These are phyloP conservation scores for Apiospora rasikravindrae DNA, from an alignment of 2,329 filamentous ascomycete species.

Conservation along the genomic window DNA sequence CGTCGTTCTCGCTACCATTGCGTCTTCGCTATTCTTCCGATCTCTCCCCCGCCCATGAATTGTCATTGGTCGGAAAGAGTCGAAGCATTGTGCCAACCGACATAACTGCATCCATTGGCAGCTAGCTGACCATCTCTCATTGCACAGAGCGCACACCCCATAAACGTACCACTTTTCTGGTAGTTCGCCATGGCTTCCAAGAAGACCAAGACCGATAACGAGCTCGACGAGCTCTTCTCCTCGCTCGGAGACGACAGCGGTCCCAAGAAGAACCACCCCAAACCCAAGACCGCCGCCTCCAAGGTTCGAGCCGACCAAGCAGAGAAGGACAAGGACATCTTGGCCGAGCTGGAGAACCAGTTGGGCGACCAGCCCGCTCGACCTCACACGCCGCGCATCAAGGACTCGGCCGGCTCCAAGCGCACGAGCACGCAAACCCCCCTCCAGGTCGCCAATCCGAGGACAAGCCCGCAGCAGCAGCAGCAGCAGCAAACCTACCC, in stretches of 20 bases:
- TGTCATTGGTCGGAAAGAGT: not conserved
- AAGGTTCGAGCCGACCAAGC: conserved; percentile 47
- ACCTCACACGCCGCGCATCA: conserved; percentile 80
- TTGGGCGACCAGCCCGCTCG: conserved; percentile 77
- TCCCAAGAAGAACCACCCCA: conserved; percentile 53
- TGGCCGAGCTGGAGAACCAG: conserved; percentile 83
- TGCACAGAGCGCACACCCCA: conserved; percentile 11
- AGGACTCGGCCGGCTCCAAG: conserved; percentile 57
- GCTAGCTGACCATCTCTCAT: not conserved
- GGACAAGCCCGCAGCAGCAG: conserved; percentile 46
- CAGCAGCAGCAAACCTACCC: conserved; percentile 35
- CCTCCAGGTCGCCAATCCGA: conserved; percentile 64
- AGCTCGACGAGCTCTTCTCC: conserved; percentile 69
- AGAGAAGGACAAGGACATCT: conserved; percentile 78
- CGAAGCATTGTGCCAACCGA: not conserved
- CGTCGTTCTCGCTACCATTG: not conserved
- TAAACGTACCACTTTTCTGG: conserved; percentile 17
- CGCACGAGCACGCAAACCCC: conserved; percentile 55
- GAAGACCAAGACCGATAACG: conserved; percentile 64
- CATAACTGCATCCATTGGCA: not conserved
- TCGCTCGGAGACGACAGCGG: conserved; percentile 61
- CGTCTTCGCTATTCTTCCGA: not conserved
- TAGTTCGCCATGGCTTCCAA: conserved; percentile 61
- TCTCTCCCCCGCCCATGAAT: not conserved
- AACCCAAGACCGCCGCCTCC: conserved; percentile 54